Conservation (phyloP, 2,329 filamentous ascomycete genomes). For the Trichoderma pleuroti region DNA sequence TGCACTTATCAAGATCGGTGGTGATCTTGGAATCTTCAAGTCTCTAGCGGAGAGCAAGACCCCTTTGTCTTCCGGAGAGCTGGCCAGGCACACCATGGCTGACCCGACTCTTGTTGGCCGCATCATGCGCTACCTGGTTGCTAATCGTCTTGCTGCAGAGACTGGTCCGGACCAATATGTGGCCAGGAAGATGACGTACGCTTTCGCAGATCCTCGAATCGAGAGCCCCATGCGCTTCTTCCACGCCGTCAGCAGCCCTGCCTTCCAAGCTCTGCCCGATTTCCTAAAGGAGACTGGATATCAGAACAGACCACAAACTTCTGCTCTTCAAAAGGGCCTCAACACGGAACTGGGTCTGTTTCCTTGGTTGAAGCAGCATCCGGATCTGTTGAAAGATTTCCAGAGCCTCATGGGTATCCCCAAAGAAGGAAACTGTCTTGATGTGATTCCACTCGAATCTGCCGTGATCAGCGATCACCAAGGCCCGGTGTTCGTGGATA, state of each 20-base stretch:
- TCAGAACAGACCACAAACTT: background rate
- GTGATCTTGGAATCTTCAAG: conserved; percentile 24
- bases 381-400: conserved; percentile 5
- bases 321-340: conserved; percentile 9
- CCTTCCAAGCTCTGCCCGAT: conserved; percentile 28
- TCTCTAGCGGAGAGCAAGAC: conserved; percentile 19
- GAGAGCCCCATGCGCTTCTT: conserved; percentile 29
- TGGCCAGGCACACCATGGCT: conserved; percentile 24
- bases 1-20: conserved; percentile 15
- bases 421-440: background rate
- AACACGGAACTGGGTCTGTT: background rate
- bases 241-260: conserved; percentile 24
- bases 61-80: conserved; percentile 22
- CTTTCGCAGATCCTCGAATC: conserved; percentile 28
- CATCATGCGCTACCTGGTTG: conserved; percentile 32
- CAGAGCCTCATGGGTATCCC: conserved; percentile 9
- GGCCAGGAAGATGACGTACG: conserved; percentile 30
- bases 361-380: background rate
- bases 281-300: conserved; percentile 27
- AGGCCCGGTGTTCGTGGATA: background rate
- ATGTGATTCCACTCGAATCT: background rate
- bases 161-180: conserved; percentile 27
- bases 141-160: conserved; percentile 32
- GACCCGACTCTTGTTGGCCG: conserved; percentile 30
- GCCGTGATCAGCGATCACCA: background rate